These are phyloP conservation scores for Aphanocladium album DNA, from an alignment of 2,329 filamentous ascomycete species.

Conservation along the genomic window DNA sequence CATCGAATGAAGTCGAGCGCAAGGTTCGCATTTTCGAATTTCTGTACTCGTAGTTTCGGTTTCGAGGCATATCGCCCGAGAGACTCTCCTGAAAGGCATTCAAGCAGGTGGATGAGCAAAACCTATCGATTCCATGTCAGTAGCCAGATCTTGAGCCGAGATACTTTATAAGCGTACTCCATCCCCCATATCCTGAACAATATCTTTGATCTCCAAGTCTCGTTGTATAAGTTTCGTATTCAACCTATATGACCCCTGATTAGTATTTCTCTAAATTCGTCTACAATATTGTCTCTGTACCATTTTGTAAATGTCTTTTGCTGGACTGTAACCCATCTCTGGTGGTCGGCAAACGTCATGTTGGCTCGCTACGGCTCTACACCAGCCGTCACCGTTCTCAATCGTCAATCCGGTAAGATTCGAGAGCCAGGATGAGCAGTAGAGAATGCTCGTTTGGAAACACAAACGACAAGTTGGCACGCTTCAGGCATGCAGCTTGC, in stretches of 20 bases:
- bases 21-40: constrained; percentile 96
- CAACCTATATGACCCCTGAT: constrained; percentile 56
- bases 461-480: not conserved
- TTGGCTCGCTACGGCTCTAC: constrained; percentile 25
- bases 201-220: constrained; percentile 74
- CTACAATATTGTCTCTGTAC: constrained; percentile 21
- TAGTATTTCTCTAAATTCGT: not conserved
- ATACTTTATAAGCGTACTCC: constrained; percentile 59
- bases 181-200: constrained; percentile 86
- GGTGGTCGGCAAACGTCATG: constrained; percentile 61
- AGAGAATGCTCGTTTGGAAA: not conserved
- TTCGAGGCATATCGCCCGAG: constrained; percentile 95
- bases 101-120: constrained; percentile 91
- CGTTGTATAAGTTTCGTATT: constrained; percentile 88
- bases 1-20: constrained; percentile 90
- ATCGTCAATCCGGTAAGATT: not conserved
- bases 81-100: constrained; percentile 90
- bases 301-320: constrained; percentile 99
- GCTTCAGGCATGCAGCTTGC: constrained; percentile 3
- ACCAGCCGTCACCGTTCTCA: constrained; percentile 2
- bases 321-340: constrained; percentile 74
- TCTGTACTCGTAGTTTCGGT: constrained; percentile 91
- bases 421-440: not conserved
- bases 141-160: constrained; percentile 2
- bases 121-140: constrained; percentile 51